phyloP scores from a whole-genome alignment of 1,139 yeast species.

The Protomyces pachydermus region DNA sequence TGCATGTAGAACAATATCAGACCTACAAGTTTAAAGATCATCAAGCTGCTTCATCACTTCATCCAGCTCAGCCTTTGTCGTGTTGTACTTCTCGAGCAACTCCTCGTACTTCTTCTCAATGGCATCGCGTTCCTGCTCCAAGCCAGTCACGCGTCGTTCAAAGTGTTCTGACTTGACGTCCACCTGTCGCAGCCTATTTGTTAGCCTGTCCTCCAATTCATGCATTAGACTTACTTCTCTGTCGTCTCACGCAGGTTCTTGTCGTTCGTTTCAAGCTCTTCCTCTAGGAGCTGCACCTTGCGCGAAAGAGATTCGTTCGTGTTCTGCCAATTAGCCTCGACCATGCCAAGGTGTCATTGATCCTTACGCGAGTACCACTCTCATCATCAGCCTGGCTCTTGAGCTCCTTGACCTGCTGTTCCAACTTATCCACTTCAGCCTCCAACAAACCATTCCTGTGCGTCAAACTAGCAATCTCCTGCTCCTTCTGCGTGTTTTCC shows the following conservation, averaged over 20 bases:
- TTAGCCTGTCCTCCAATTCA: neutral
- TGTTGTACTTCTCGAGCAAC: constrained; percentile 69
- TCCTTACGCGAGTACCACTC: constrained; percentile 50
- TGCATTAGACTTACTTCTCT: constrained; percentile 48
- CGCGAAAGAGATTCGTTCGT: constrained; percentile 78
- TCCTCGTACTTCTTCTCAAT: constrained; percentile 92
- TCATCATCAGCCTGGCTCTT: constrained; percentile 92
- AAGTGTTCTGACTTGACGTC: constrained; percentile 96
- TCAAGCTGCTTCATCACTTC: constrained; percentile 93
- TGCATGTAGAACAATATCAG: neutral
- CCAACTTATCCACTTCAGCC: constrained; percentile 84
- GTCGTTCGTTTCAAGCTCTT: constrained; percentile 89
- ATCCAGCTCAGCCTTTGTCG: constrained; percentile 84
- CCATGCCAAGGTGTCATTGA: constrained; percentile 43
- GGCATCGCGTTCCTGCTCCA: constrained; percentile 88
- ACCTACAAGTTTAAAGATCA: constrained; percentile 32
- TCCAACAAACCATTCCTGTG: constrained; percentile 90
- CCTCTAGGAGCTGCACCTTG: constrained; percentile 89
- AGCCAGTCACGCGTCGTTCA: constrained; percentile 88
- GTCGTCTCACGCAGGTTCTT: constrained; percentile 89
- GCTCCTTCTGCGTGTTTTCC: constrained; percentile 85
- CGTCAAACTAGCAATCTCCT: constrained; percentile 86
- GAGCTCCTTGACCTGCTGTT: constrained; percentile 68
- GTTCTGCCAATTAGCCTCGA: constrained; percentile 43
- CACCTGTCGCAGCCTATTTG: constrained; percentile 64